Conservation (phyloP, 1,139 yeast species). For the Torulaspora globosa region DNA sequence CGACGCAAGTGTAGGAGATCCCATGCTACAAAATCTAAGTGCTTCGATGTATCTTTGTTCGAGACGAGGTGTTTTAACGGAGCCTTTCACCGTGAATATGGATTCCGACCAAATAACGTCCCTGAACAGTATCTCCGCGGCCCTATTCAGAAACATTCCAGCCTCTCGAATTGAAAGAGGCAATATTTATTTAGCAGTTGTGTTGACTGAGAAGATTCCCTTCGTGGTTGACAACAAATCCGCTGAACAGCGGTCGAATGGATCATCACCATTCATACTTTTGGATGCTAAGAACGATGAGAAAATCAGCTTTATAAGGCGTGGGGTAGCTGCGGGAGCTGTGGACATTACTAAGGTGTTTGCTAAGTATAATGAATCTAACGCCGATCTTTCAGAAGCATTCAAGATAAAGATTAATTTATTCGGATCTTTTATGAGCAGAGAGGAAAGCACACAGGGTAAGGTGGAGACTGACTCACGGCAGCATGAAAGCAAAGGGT, state of each 20-base stretch:
- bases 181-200: constrained; percentile 64
- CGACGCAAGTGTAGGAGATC: constrained; percentile 53
- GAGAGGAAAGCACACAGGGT: constrained; percentile 3
- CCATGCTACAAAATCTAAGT: constrained; percentile 63
- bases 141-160: constrained; percentile 74
- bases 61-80: constrained; percentile 63
- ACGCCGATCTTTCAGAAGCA: constrained; percentile 53
- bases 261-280: constrained; percentile 30
- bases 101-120: constrained; percentile 55
- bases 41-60: constrained; percentile 73
- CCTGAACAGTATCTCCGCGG: constrained; percentile 69
- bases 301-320: constrained; percentile 49
- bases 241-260: constrained; percentile 20
- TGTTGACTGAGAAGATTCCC: constrained; percentile 59
- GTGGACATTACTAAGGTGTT: constrained; percentile 80
- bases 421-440: constrained; percentile 60
- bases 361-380: constrained; percentile 58
- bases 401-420: constrained; percentile 70
- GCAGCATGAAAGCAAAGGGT: constrained; percentile 57
- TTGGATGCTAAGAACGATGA: constrained; percentile 18
- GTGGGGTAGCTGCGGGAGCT: constrained; percentile 87
- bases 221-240: constrained; percentile 12
- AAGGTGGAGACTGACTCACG: constrained; percentile 26
- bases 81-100: constrained; percentile 71
- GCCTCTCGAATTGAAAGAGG: constrained; percentile 60